These are phyloP conservation scores for Rhodomyrtus tomentosa DNA, from an alignment of 345 rosid species.

Conservation along the genomic window DNA sequence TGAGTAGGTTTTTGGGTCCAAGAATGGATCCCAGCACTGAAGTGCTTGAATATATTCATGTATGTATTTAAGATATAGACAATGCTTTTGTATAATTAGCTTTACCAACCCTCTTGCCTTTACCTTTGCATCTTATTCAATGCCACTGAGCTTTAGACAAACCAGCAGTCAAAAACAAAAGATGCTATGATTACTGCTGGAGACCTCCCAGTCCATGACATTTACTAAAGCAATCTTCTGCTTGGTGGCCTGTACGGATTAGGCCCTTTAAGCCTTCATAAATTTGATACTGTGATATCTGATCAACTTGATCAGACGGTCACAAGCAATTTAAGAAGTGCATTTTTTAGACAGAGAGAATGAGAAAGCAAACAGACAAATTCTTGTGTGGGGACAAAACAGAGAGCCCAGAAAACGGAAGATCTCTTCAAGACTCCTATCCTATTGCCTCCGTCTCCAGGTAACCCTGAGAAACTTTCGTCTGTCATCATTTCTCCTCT, in stretches of 20 bases:
- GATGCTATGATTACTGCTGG: not conserved
- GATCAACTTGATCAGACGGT: conserved; percentile 9
- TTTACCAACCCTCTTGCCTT: conserved; percentile 15
- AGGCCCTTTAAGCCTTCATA: not conserved
- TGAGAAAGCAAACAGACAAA: not conserved
- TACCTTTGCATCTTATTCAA: conserved; percentile 39
- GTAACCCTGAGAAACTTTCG: not conserved
- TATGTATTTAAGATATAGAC: not conserved
- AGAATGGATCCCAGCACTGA: not conserved
- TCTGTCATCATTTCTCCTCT: not conserved
- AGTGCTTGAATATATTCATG: not conserved
- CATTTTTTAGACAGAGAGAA: not conserved
- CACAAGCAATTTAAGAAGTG: not conserved
- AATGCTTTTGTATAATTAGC: not conserved
- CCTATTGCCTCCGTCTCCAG: conserved; percentile 6
- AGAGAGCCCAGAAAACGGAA: not conserved
- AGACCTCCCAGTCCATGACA: not conserved
- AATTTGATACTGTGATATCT: not conserved
- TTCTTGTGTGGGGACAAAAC: conserved; percentile 1
- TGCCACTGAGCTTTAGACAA: conserved; percentile 23
- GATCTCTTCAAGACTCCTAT: conserved; percentile 4
- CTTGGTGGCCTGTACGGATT: not conserved
- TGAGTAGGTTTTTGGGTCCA: not conserved
- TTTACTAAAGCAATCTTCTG: not conserved
- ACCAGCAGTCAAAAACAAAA: conserved; percentile 23